Evolutionary conservation across 1,284 basidiomycete species (phyloP).

Genomic region (Rhodofomes roseus): DNA sequence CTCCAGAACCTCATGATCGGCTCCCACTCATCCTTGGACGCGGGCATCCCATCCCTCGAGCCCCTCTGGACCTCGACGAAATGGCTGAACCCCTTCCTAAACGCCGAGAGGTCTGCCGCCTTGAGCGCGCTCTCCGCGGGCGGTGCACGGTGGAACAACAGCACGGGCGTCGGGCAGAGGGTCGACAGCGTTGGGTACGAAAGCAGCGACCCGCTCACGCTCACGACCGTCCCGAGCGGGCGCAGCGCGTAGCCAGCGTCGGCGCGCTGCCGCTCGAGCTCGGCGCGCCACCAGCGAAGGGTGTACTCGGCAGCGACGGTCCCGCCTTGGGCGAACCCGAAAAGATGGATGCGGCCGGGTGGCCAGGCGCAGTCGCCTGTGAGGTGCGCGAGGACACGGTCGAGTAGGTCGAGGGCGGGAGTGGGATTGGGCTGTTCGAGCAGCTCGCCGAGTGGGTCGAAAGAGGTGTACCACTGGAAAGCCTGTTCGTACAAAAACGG

Average conservation of each 20-base stretch:
- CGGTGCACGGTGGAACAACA: slow-evolving; percentile 55
- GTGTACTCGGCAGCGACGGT: slow-evolving; percentile 72
- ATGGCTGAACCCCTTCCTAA: slow-evolving; percentile 56
- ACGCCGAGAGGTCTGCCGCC: slow-evolving; percentile 39
- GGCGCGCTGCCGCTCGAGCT: slow-evolving; percentile 28
- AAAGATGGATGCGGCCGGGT: slow-evolving; percentile 68
- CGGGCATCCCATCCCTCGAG: slow-evolving; percentile 65
- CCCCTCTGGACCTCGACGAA: slow-evolving; percentile 47
- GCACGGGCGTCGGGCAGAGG: slow-evolving; percentile 56
- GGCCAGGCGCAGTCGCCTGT: slow-evolving; percentile 63
- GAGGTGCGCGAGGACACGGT: slow-evolving; percentile 55
- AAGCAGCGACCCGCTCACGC: slow-evolving; percentile 69
- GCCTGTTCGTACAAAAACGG: slow-evolving; percentile 79
- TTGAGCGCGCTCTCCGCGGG: slow-evolving; percentile 44
- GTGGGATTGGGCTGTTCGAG: slow-evolving; percentile 72
- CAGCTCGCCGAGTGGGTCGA: slow-evolving; percentile 74
- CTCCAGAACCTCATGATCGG: slow-evolving; percentile 88
- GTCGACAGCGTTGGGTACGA: slow-evolving; percentile 65
- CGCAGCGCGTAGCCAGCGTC: slow-evolving; percentile 13
- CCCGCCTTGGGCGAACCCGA: slow-evolving; percentile 90
- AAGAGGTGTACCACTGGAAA: slow-evolving; percentile 88
- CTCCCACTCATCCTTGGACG: slow-evolving; percentile 74
- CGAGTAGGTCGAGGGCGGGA: slow-evolving; percentile 54
- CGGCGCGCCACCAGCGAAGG: slow-evolving; percentile 44
- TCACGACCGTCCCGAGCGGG: slow-evolving; percentile 62